Conservation (phyloP, 78 protist genomes). For the Speleostelium caveatum region DNA sequence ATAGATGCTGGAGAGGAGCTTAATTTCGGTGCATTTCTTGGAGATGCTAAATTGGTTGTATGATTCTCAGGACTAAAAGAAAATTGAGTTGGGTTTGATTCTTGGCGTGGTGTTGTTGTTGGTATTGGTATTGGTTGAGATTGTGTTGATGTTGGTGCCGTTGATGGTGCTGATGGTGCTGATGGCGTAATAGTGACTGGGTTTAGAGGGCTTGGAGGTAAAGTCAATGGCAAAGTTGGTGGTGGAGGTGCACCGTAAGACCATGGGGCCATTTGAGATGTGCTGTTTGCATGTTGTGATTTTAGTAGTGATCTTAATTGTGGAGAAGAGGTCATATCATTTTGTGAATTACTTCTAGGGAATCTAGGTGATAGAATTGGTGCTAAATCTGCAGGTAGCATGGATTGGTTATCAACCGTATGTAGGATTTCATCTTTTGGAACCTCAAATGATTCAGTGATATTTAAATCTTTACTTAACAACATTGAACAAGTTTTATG, state of each 20-base stretch:
- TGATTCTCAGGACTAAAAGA: not conserved
- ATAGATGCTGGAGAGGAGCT: not conserved
- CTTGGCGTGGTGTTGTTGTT: not conserved
- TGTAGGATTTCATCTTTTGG: constrained; percentile 27
- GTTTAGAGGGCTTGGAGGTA: constrained; percentile 4
- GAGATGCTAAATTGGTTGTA: not conserved
- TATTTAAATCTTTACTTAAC: constrained; percentile 38
- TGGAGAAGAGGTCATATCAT: constrained; percentile 20
- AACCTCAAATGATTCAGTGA: constrained; percentile 22
- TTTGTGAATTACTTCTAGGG: not conserved
- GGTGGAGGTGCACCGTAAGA: not conserved
- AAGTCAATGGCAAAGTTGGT: not conserved
- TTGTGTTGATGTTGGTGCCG: not conserved
- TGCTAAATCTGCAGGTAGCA: not conserved
- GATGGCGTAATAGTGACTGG: not conserved
- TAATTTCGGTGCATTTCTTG: not conserved
- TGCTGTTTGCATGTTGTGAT: constrained; percentile 30
- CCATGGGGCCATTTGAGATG: not conserved
- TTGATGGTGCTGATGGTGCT: constrained; percentile 1
- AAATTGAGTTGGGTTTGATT: not conserved
- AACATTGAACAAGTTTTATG: constrained; percentile 57
- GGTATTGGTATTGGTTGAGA: constrained; percentile 3
- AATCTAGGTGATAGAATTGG: constrained; percentile 21
- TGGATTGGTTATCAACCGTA: not conserved
- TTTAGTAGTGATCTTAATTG: constrained; percentile 22